Base-by-base conservation (phyloP, 495 filamentous ascomycete species). In the Penicillium chermesinum region DNA sequence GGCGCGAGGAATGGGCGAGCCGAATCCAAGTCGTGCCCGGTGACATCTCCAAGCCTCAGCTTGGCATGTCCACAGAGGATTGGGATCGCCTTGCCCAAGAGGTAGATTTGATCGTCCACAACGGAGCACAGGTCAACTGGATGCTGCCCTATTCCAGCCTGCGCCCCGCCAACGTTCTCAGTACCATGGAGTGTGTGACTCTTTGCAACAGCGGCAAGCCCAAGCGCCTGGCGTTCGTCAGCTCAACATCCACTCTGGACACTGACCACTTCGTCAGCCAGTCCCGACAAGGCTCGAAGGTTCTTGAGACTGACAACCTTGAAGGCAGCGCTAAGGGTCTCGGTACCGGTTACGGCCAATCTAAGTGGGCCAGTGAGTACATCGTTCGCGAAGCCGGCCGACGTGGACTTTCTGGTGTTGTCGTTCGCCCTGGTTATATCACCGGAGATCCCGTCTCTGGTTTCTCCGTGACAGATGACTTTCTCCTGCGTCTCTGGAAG, bases 51-150 rank as follows among this genome's bases (percentile, higher is more conserved):
- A 74, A 84, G 48, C 80, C 85, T 9, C 74, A 78, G 2, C 79
- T 97, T 2, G 90, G 93, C 14, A 54, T 96, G 4, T 69, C 74
- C 18, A 73, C 80, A 5, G 64, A 64, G 0, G 67, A 66, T 1
- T 95, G 86, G 86, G 64, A 86, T 32, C 67, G 55, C 16, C 57
- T 97, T 2, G 70, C 77, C 1, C 58, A 83, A 8, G 73, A 80
- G 45, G 84, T 85, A 0, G 88, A 95, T 59, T 70, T 89, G 0
- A 74, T 96, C 8, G 86, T 97, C 41, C 91, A 96, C 71, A 96
- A 96, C 57, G 91, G 90, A 38, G 93, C 93, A 3, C 72, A 70
- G 20, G 88, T 95, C 13, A 84, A 96, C 60, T 96, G 91, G 91
- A 80, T 96, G 16, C 75, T 83, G 54, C 80, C 81, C 8, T 96